Conservation (phyloP, 306 rosid species). For the Vigna reflexopilosa region DNA sequence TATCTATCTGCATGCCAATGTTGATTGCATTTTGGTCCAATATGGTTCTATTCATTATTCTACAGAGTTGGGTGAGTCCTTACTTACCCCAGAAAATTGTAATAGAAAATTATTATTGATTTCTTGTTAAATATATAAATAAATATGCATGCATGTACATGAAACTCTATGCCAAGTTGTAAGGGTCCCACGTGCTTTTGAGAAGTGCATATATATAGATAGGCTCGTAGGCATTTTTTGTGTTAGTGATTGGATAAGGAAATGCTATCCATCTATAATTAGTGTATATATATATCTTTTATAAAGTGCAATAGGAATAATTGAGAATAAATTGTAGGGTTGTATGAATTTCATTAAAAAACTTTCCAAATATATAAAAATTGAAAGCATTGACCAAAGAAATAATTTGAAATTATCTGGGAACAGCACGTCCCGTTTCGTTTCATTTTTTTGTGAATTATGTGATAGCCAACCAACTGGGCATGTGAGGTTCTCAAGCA, state of each 20-base stretch:
- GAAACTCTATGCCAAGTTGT: constrained; percentile 40
- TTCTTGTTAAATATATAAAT: background rate
- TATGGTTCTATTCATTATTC: constrained; percentile 15
- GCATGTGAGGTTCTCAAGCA: constrained; percentile 46
- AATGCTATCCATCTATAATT: background rate
- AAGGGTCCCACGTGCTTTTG: constrained; percentile 34
- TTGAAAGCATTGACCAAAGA: constrained; percentile 43
- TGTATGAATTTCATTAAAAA: constrained; percentile 4
- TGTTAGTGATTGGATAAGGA: constrained; percentile 44
- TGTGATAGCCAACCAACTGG: constrained; percentile 43
- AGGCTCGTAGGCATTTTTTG: constrained; percentile 5
- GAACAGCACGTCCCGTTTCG: constrained; percentile 6
- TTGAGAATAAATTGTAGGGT: constrained; percentile 22
- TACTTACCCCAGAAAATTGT: background rate
- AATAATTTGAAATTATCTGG: background rate
- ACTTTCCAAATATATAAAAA: background rate
- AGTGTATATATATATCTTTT: constrained; percentile 11
- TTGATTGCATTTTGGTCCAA: background rate
- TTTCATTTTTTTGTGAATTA: constrained; percentile 19
- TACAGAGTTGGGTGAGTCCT: background rate
- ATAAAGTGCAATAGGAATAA: constrained; percentile 31
- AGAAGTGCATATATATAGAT: constrained; percentile 22
- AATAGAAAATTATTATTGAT: background rate
- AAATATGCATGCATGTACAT: constrained; percentile 34
- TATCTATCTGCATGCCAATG: background rate